Evolutionary conservation across 2,329 filamentous ascomycete species (phyloP).

Genomic region (Cordyceps javanica): DNA sequence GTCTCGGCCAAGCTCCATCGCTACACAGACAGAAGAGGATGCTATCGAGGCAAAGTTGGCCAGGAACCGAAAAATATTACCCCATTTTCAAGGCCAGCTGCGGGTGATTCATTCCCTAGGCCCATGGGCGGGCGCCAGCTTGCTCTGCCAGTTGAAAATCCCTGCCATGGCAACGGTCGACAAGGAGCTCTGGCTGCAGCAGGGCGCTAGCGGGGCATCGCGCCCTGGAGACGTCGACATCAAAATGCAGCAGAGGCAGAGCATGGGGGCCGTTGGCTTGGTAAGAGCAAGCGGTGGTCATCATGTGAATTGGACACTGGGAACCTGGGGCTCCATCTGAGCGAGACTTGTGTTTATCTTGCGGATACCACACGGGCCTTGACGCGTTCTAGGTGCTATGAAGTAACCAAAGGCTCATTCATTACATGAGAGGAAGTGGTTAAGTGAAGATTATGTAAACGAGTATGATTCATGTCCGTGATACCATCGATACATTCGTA

Average conservation of each 20-base stretch:
- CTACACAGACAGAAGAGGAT: constrained; percentile 22
- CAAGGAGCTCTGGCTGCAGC: constrained; percentile 62
- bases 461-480: too few relatives aligned
- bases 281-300: constrained; percentile 29
- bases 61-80: constrained; percentile 29
- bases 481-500: too few relatives aligned
- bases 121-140: constrained; percentile 67
- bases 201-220: constrained; percentile 58
- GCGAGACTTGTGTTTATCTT: not conserved
- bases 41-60: constrained; percentile 31
- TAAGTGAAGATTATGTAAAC: too few relatives aligned
- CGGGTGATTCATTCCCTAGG: constrained; percentile 65
- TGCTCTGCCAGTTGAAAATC: constrained; percentile 62
- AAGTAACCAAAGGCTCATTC: too few relatives aligned
- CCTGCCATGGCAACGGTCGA: constrained; percentile 65
- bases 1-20: constrained; percentile 19
- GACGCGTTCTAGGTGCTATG: too few relatives aligned
- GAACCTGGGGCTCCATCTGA: constrained; percentile 51
- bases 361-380: not conserved
- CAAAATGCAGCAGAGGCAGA: constrained; percentile 55
- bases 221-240: constrained; percentile 53
- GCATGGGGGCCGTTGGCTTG: constrained; percentile 52
- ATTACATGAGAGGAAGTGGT: too few relatives aligned
- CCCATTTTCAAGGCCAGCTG: constrained; percentile 50
- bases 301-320: constrained; percentile 54